Evolutionary conservation across 1,139 yeast species (phyloP).

Genomic region (Scheffersomyces cryptocercus): DNA sequence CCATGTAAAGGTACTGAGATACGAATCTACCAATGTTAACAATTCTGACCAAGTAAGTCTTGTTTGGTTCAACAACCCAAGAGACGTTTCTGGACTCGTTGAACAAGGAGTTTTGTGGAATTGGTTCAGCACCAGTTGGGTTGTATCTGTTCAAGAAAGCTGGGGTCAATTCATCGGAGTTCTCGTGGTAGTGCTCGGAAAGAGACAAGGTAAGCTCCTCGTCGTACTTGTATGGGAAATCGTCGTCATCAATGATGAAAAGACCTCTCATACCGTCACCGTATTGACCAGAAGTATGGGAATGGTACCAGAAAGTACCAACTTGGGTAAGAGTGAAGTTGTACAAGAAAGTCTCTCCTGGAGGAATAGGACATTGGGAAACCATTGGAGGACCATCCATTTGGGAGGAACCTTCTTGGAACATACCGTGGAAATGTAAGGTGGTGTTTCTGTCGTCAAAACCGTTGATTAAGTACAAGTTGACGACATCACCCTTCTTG

Average conservation of each 20-base stretch:
- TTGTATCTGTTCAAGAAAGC: constrained; percentile 68
- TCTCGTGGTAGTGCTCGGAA: constrained; percentile 84
- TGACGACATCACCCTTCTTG: constrained; percentile 73
- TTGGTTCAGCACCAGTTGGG: constrained; percentile 97
- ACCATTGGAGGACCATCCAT: constrained; percentile 91
- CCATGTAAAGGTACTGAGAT: constrained; percentile 81
- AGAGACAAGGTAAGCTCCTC: constrained; percentile 71
- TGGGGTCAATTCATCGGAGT: constrained; percentile 51
- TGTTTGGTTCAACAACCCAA: constrained; percentile 73
- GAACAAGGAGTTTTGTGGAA: constrained; percentile 76
- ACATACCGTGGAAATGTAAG: constrained; percentile 89
- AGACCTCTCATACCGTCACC: constrained; percentile 91
- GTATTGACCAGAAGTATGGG: constrained; percentile 83
- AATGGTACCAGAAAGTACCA: constrained; percentile 95
- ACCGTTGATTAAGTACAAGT: constrained; percentile 68
- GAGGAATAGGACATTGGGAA: constrained; percentile 85
- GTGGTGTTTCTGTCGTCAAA: constrained; percentile 68
- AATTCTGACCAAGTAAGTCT: constrained; percentile 75
- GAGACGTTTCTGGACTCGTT: constrained; percentile 76
- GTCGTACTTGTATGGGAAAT: constrained; percentile 58
- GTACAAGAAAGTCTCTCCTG: constrained; percentile 66
- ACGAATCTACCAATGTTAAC: constrained; percentile 85
- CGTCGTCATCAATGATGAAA: constrained; percentile 64
- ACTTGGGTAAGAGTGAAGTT: constrained; percentile 83
- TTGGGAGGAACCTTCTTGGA: constrained; percentile 68